Evolutionary conservation across 768 basidiomycete genomes (phyloP), one percentile per base, ranked within the genome.

Genomic region (Xanthoconium stramineum): DNA sequence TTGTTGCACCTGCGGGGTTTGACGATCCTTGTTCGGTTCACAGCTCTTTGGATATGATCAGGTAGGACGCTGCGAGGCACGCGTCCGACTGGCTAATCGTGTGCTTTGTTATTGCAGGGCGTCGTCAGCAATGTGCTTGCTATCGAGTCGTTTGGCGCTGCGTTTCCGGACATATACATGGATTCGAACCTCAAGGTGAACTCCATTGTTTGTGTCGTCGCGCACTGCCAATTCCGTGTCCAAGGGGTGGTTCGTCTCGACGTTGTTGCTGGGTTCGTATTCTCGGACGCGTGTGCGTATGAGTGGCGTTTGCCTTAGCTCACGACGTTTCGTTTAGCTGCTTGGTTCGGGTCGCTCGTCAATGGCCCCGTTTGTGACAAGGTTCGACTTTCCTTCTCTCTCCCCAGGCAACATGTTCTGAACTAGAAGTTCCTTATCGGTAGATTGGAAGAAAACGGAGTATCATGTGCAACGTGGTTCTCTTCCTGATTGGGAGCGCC

Each of bases 41-140:
- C 33, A 72, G 69, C 63, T 71, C 35, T 71, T 72, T 48, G 69
- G 69, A 13, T 71, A 72, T 50, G 71, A 67, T 36, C 71, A 70
- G 57, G 68, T 67, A n/a, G 47, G 20, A 33, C 7, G 29, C 35
- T 19, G 6, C 15, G 33, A 32, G 6, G 39, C 33, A n/a, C 9
- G 15, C 11, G 32, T 36, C 47, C 12, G 13, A n/a, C 19, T 24
- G 13, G 12, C 50, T 59, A 15, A 62, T 45, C 24, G 15, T 3
- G 3, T 52, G 10, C 36, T 8, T 36, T n/a, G 40, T n/a, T 50
- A 3, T 58, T 46, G 12, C 32, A 69, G 71, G 69, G 69, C 7
- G 71, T 71, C 40, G 62, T 72, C 37, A 67, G 67, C 20, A 67
- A 65, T 29, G 70, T 72, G n/a, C 71, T 71, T 12, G 66, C 63